Base-by-base conservation (phyloP, 2,329 filamentous ascomycete genomes). In the Pseudogymnoascus pannorum region DNA sequence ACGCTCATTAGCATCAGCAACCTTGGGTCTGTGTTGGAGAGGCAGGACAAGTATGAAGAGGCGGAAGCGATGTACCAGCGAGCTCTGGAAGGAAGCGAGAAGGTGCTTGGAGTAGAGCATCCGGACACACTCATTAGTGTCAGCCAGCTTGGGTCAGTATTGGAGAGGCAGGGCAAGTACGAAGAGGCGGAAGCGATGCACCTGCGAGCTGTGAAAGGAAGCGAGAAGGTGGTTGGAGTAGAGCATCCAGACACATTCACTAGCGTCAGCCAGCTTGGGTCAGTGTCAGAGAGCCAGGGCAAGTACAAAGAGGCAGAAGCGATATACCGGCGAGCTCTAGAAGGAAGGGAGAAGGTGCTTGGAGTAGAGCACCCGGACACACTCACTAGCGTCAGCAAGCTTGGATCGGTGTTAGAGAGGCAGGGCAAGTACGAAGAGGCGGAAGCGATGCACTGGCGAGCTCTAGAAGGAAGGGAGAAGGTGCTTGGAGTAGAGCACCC, bases 211-310 rank as follows among this genome's bases (percentile, higher is more conserved):
- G 18, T 63, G 12, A 38, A 36, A 18, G 18, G 33, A 48, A 2
- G 29, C 2, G 24, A 60, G 59, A 61, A 24, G 16, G 26, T 57
- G 4, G 36, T 64, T 12, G 63, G 63, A 3, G 7, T 26, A 4
- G 58, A 60, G 31, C 62, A 65, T 35, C 57, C 60, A 8, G 38
- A 58, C n/a, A 63, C 60, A 29, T n/a, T 64, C n/a, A n/a, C n/a
- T n/a, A n/a, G n/a, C n/a, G n/a, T n/a, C n/a, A n/a, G n/a, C n/a
- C n/a, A n/a, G n/a, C n/a, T n/a, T n/a, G n/a, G n/a, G n/a, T n/a
- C n/a, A n/a, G n/a, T n/a, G n/a, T n/a, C n/a, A n/a, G n/a, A n/a
- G n/a, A n/a, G n/a, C n/a, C n/a, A n/a, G n/a, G n/a, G n/a, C n/a
- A n/a, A n/a, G n/a, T n/a, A n/a, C n/a, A n/a, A n/a, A n/a, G n/a